These are phyloP conservation scores for Thielaviopsis populi DNA, from an alignment of 2,329 filamentous ascomycete genomes.

Conservation along the genomic window DNA sequence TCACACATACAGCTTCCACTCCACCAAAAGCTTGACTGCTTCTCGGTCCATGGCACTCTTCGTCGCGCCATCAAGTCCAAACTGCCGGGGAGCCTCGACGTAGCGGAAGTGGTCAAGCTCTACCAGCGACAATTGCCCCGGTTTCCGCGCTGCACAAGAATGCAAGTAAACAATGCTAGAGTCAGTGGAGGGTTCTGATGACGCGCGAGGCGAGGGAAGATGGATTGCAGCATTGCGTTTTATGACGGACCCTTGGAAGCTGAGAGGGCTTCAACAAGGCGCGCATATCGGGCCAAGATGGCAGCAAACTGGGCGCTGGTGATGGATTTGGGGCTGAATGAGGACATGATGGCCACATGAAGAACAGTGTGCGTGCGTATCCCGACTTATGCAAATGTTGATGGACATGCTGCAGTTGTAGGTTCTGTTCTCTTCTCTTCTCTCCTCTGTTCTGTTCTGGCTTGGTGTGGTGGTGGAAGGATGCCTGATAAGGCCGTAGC, in stretches of 20 bases:
- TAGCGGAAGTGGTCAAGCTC: conserved; percentile 49
- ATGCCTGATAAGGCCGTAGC: not conserved
- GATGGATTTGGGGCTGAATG: not conserved
- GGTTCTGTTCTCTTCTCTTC: too few species aligned
- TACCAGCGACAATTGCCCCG: conserved; percentile 35
- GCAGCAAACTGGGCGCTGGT: conserved; percentile 7
- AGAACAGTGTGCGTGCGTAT: not conserved
- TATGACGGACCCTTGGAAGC: conserved; percentile 8
- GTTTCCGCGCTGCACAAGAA: conserved; percentile 27
- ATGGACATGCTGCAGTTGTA: too few species aligned
- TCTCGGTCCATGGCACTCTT: conserved; percentile 34
- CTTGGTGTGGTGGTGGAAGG: not conserved
- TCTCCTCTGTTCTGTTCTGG: too few species aligned
- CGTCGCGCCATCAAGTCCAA: conserved; percentile 24
- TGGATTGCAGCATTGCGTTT: not conserved
- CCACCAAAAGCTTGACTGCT: conserved; percentile 45
- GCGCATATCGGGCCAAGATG: conserved; percentile 10
- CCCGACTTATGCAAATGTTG: too few species aligned
- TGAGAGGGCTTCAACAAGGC: conserved; percentile 8
- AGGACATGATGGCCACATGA: not conserved
- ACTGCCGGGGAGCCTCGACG: conserved; percentile 33
- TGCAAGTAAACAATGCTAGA: not conserved
- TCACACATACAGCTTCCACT: conserved; percentile 53
- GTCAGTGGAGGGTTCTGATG: not conserved
- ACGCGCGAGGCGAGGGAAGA: not conserved